Evolutionary conservation across 352 stramenopile genomes (phyloP).

Genomic region (Phytophthora hibernalis): DNA sequence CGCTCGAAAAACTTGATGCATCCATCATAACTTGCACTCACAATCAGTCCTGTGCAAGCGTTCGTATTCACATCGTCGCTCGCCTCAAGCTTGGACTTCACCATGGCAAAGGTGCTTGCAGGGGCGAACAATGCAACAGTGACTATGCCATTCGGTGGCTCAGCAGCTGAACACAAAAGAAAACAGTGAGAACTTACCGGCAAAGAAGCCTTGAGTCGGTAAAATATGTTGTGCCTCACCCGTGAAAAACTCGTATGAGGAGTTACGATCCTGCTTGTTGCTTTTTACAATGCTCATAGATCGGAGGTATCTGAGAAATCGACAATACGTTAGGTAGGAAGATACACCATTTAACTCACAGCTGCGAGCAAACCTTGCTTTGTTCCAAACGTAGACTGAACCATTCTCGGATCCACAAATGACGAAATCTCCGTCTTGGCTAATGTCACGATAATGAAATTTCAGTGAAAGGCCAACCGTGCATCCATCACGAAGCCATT

Average conservation of each 20-base stretch:
- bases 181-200: not conserved
- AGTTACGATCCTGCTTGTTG: slow-evolving; percentile 82
- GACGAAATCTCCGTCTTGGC: slow-evolving; percentile 85
- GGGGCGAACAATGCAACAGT: slow-evolving; percentile 84
- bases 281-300: slow-evolving; percentile 71
- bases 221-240: slow-evolving; percentile 40
- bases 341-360: not conserved
- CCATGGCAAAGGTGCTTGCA: slow-evolving; percentile 82
- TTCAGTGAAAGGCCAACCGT: not conserved
- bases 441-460: slow-evolving; percentile 19
- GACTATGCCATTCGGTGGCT: slow-evolving; percentile 76
- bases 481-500: not conserved
- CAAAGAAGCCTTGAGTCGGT: not conserved
- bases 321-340: slow-evolving; percentile 5
- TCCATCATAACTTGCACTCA: slow-evolving; percentile 86
- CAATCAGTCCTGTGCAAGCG: slow-evolving; percentile 79
- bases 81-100: slow-evolving; percentile 75
- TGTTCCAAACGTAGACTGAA: slow-evolving; percentile 89
- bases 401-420: slow-evolving; percentile 90
- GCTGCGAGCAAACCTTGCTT: slow-evolving; percentile 51
- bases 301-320: slow-evolving; percentile 38
- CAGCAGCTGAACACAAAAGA: slow-evolving; percentile 46
- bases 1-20: slow-evolving; percentile 87
- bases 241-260: slow-evolving; percentile 83
- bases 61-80: slow-evolving; percentile 68